phyloP scores from a whole-genome alignment of 2,329 filamentous ascomycete species.

The Colletotrichum sp. region DNA sequence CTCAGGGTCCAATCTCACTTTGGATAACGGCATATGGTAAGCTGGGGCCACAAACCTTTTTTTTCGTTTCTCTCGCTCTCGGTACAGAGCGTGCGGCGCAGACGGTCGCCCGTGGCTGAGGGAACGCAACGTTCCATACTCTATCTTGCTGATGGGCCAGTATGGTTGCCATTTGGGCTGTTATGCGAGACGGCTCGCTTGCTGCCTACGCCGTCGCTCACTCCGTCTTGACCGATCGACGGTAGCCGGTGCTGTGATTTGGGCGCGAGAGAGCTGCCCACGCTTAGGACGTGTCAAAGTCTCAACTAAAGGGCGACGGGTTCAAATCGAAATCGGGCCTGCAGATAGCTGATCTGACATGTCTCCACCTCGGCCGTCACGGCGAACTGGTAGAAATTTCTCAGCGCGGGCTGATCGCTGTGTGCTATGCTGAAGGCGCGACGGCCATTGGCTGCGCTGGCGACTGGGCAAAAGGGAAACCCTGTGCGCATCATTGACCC shows the following conservation, averaged over 20 bases:
- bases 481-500: conserved; percentile 21
- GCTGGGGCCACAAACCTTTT: background rate
- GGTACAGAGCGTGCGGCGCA: background rate
- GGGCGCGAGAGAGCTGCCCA: background rate
- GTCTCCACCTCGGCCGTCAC: background rate
- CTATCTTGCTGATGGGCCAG: background rate
- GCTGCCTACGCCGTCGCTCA: background rate
- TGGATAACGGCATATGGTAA: background rate
- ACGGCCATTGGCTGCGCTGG: background rate
- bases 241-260: background rate
- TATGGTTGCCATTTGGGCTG: background rate
- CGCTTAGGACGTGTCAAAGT: background rate
- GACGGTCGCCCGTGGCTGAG: background rate
- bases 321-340: conserved; percentile 8
- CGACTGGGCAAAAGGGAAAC: conserved; percentile 4
- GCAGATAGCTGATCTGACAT: conserved; percentile 17
- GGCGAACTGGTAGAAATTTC: background rate
- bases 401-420: background rate
- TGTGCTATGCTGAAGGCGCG: background rate
- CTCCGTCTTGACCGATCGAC: background rate
- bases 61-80: background rate
- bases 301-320: background rate
- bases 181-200: background rate
- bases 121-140: conserved; percentile 20
- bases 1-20: background rate